A percentile compares a stretch with the other conserved stretches of the same genome.
Conservation (phyloP, 805 yeast genomes). For the Zygoascus biomembranicola region DNA sequence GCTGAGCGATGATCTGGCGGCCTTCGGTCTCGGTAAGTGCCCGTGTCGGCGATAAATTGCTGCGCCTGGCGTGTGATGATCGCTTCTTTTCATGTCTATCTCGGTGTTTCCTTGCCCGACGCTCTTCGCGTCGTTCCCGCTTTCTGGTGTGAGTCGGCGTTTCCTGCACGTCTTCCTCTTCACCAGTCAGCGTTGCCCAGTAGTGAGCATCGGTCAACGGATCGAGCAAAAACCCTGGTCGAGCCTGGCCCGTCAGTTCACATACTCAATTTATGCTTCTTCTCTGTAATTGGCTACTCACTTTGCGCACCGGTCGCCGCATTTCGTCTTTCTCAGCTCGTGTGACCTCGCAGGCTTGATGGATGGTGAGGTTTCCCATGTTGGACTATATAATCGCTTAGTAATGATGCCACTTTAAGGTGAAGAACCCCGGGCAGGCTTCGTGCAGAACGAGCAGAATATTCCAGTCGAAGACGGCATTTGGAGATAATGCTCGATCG, state of each 20-base stretch:
- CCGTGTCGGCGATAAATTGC: neutral
- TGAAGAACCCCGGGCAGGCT: too few species aligned
- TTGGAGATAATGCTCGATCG: too few species aligned
- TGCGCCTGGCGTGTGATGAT: neutral
- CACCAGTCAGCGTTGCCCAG: slow-evolving; percentile 12
- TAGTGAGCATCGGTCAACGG: slow-evolving; percentile 12
- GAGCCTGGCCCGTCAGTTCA: slow-evolving; percentile 8
- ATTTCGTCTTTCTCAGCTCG: neutral
- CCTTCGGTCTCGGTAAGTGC: neutral
- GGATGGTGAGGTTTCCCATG: neutral
- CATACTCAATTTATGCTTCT: too few species aligned
- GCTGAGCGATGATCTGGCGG: neutral
- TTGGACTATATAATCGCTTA: neutral
- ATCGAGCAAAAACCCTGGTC: slow-evolving; percentile 15
- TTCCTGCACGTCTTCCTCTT: neutral
- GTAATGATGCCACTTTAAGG: neutral
- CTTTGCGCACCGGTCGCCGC: slow-evolving; percentile 2
- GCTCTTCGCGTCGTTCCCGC: neutral
- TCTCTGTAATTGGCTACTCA: neutral
- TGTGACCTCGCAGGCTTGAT: neutral
- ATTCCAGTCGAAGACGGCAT: too few species aligned
- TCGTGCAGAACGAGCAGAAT: too few species aligned
- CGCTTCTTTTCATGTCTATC: neutral
- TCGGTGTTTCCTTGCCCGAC: neutral
- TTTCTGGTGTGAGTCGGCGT: neutral